Evolutionary conservation across 768 basidiomycete species (phyloP).

Genomic region (Leucogyrophana mollusca): DNA sequence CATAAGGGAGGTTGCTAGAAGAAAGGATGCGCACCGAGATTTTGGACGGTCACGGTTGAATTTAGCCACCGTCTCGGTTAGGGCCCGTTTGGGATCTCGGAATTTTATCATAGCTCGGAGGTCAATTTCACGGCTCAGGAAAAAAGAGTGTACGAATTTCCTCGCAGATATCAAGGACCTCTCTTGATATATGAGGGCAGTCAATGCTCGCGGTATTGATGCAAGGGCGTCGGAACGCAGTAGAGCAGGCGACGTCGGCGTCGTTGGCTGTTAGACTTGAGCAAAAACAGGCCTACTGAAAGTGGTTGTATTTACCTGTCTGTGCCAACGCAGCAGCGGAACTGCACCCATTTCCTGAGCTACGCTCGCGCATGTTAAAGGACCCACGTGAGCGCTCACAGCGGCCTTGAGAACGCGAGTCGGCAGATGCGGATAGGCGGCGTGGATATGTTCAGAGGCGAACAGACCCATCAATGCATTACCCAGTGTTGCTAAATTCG

Average conservation of each 20-base stretch:
- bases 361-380: conserved; percentile 76
- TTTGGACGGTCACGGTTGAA: conserved; percentile 64
- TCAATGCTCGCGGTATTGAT: conserved; percentile 81
- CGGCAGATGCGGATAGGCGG: conserved; percentile 86
- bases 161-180: conserved; percentile 85
- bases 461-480: conserved; percentile 91
- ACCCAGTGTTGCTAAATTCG: conserved; percentile 70
- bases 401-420: conserved; percentile 90
- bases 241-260: conserved; percentile 46
- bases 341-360: conserved; percentile 83
- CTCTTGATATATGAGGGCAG: conserved; percentile 86
- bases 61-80: conserved; percentile 70
- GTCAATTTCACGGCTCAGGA: conserved; percentile 85
- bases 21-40: conserved; percentile 53
- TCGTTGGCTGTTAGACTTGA: conserved; percentile 40
- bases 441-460: conserved; percentile 77
- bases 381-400: conserved; percentile 89
- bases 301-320: conserved; percentile 44
- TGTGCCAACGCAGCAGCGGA: conserved; percentile 79
- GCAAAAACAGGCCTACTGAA: conserved; percentile 2
- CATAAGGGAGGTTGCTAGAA: neutral
- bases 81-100: conserved; percentile 74
- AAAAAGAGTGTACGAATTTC: conserved; percentile 84
- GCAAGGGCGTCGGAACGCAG: conserved; percentile 87
- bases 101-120: conserved; percentile 78